Base-by-base conservation (phyloP, 2,329 filamentous ascomycete genomes). In the Tympanopsis confertula region DNA sequence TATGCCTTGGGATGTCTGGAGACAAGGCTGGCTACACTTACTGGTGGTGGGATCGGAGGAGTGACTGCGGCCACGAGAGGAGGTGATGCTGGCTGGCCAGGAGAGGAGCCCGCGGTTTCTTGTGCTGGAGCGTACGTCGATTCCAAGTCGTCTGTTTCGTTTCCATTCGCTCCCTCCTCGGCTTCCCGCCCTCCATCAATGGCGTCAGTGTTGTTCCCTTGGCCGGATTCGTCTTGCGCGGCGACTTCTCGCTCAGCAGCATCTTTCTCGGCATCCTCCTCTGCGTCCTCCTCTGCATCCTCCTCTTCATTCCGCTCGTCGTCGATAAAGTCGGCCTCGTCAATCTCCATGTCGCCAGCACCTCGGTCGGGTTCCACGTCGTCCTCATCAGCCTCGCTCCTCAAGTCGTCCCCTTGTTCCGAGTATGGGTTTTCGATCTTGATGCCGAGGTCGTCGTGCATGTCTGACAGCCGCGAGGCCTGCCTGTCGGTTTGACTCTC, bases 171-270 rank as follows among this genome's bases (percentile, higher is more conserved):
- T n/a, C n/a, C n/a, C n/a, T n/a, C n/a, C n/a, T n/a, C n/a, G n/a
- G n/a, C n/a, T n/a, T n/a, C n/a, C n/a, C n/a, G n/a, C n/a, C n/a
- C n/a, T n/a, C n/a, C n/a, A n/a, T n/a, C n/a, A n/a, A n/a, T n/a
- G n/a, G n/a, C n/a, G n/a, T n/a, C n/a, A n/a, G n/a, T n/a, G n/a
- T n/a, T n/a, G n/a, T n/a, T n/a, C n/a, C n/a, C n/a, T n/a, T n/a
- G 2, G 30, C 35, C 2, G 52, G 46, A 35, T 50, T 53, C 3
- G 38, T 18, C 20, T 42, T 47, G 28, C 42, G 36, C 43, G 42
- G 35, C 42, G 42, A 24, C 22, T 44, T 19, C 37, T 17, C 26
- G 12, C n/a, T 14, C 20, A 39, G 38, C 17, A 33, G 38, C 17
- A 33, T 26, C 37, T 28, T 39, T 49, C 12, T 41, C 19, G 37